Base-by-base conservation (phyloP, 345 rosid genomes). In the Lumnitzera littorea region DNA sequence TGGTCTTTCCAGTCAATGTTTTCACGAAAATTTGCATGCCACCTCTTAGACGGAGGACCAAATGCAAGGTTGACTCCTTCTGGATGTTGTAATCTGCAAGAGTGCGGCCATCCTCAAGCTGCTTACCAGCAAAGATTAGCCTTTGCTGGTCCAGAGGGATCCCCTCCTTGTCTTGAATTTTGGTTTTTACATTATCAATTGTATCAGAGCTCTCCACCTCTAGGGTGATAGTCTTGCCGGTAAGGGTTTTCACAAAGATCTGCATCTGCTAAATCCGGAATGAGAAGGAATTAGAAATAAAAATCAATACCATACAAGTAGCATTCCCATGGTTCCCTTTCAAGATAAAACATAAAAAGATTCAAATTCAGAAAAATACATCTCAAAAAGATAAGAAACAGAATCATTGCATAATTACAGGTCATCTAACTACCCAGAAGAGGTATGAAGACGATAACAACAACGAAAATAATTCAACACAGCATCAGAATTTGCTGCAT, bases 11-110 rank as follows among this genome's bases (percentile, higher is more conserved):
- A 0, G 73, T 69, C 43, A 69, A 59, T 23, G 73, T 69, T 48
- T 69, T 69, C 54, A 69, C 73, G 20, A 69, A 69, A 51, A 69
- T 69, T 23, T 69, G 72, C 72, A 69, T 69, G 1, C 67, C 67
- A 27, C 63, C 67, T 15, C 72, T 62, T 0, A 69, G 53, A 9
- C 72, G 63, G 48, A 69, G 67, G 5, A 69, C 72, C 67, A 69
- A 8, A 16, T 62, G 67, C 11, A 64, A 49, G 20, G 67, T 64
- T 0, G 67, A 64, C 48, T 64, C 67, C 48, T 64, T 64, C 54
- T 64, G 61, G 50, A 64, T 64, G 49, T 64, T 64, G 16, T 64
- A 64, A 1, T 64, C 67, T 0, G 67, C 67, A 0, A 64, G 46
- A 0, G 67, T 64, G 0, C 60, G 61, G 0, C 67, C 67, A 48